Evolutionary conservation across 2,329 filamentous ascomycete species (phyloP).

Genomic region (Diaporthe ilicicola): DNA sequence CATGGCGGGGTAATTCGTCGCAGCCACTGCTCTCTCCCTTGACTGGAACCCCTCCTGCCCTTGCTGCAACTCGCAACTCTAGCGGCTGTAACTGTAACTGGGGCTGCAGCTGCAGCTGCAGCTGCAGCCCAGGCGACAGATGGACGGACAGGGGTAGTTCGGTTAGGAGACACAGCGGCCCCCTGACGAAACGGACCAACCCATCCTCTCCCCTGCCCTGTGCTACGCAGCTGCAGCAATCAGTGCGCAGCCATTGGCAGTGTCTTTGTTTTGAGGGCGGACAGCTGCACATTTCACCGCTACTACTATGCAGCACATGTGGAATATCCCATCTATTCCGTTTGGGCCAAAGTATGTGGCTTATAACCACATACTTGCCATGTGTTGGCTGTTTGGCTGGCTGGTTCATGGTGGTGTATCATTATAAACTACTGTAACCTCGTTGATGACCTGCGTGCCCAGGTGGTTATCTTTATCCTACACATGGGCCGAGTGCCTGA

Average conservation of each 20-base stretch:
- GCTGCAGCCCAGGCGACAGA: constrained; percentile 12
- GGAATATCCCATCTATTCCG: neutral
- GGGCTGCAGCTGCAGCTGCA: neutral
- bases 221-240: constrained; percentile 8
- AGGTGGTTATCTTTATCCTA: constrained; percentile 11
- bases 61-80: neutral
- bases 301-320: neutral
- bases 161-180: neutral
- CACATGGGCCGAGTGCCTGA: constrained; percentile 22
- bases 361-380: neutral
- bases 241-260: neutral
- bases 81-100: neutral
- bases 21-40: neutral
- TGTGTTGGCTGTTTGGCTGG: neutral
- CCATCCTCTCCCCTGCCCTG: neutral
- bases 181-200: constrained; percentile 19
- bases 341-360: neutral
- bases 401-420: neutral
- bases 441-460: constrained; percentile 5
- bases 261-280: neutral
- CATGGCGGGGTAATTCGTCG: constrained; percentile 32
- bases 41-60: constrained; percentile 14
- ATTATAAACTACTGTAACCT: constrained; percentile 8
- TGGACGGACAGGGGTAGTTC: constrained; percentile 8
- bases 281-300: constrained; percentile 18